phyloP scores from a whole-genome alignment of 441 rosid species.

The Brassica hybrid region DNA sequence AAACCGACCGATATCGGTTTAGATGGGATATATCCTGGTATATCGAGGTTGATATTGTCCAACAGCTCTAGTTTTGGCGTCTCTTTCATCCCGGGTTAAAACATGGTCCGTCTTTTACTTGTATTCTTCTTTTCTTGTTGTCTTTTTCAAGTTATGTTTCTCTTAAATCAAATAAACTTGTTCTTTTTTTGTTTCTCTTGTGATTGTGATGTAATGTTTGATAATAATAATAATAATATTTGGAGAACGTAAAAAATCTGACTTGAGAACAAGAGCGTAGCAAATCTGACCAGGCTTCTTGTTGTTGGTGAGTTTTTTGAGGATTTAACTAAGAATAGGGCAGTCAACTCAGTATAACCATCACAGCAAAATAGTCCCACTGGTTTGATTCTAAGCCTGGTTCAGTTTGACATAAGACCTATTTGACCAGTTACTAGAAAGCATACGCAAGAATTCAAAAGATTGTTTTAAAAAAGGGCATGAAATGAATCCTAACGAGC shows the following conservation, averaged over 20 bases:
- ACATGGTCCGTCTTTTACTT: not conserved
- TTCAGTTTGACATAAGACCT: slow-evolving; percentile 3
- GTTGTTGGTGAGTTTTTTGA: not conserved
- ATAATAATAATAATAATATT: not conserved
- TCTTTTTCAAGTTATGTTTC: not conserved
- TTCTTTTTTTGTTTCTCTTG: not conserved
- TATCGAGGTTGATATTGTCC: not conserved
- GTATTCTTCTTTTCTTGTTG: not conserved
- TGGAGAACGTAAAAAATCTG: not conserved
- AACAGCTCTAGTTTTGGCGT: not conserved
- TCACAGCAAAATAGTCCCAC: not conserved
- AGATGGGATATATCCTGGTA: not conserved
- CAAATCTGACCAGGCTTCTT: slow-evolving; percentile 1
- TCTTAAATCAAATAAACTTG: not conserved
- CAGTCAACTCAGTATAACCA: not conserved
- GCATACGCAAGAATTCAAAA: not conserved
- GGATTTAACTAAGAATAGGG: not conserved
- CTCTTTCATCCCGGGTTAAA: not conserved
- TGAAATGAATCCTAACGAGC: not conserved
- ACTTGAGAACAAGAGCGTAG: not conserved
- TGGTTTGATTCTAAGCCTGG: not conserved
- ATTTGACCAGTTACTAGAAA: not conserved
- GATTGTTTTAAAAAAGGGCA: not conserved
- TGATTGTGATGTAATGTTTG: not conserved
- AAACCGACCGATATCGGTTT: not conserved